Percentiles rank a stretch among this genome's conserved stretches.
These are phyloP conservation scores for Sporisorium exsertum DNA, from an alignment of 1,284 basidiomycete species.

Conservation along the genomic window DNA sequence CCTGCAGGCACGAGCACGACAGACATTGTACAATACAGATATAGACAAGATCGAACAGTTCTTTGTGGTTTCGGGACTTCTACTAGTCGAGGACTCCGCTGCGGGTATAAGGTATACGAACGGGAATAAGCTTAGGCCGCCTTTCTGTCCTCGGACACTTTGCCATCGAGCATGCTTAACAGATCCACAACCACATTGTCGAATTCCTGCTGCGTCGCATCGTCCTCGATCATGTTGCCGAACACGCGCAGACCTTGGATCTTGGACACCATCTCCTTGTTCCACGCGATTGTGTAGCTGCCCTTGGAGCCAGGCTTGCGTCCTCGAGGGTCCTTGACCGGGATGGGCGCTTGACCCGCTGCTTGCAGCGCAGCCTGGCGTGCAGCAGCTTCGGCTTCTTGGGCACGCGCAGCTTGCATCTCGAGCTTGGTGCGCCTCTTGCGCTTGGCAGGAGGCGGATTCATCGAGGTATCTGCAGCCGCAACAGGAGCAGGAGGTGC, in stretches of 20 bases:
- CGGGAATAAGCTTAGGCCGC: too few species aligned
- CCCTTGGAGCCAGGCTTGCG: constrained; percentile 29
- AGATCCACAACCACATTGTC: constrained; percentile 35
- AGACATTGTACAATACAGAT: constrained; percentile 6
- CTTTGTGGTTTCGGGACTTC: neutral
- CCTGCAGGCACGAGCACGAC: neutral
- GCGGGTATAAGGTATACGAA: neutral
- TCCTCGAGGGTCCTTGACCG: constrained; percentile 34
- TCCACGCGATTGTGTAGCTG: constrained; percentile 41
- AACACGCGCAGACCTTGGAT: constrained; percentile 44
- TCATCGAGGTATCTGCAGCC: constrained; percentile 24
- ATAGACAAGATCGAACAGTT: constrained; percentile 3
- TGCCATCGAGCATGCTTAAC: constrained; percentile 45
- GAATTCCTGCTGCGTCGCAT: constrained; percentile 48
- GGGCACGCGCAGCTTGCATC: constrained; percentile 35
- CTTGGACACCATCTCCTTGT: constrained; percentile 45
- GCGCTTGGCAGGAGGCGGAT: constrained; percentile 33
- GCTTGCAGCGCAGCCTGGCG: constrained; percentile 35
- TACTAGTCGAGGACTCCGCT: neutral
- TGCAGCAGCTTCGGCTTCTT: constrained; percentile 26
- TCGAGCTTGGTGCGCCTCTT: constrained; percentile 42
- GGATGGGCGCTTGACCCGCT: constrained; percentile 31
- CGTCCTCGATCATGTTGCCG: constrained; percentile 51
- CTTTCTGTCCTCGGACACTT: constrained; percentile 32
- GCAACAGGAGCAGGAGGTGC: neutral